Evolutionary conservation across 805 yeast species (phyloP), one percentile per base, ranked within the genome.

Genomic region (Pichia scutulata): DNA sequence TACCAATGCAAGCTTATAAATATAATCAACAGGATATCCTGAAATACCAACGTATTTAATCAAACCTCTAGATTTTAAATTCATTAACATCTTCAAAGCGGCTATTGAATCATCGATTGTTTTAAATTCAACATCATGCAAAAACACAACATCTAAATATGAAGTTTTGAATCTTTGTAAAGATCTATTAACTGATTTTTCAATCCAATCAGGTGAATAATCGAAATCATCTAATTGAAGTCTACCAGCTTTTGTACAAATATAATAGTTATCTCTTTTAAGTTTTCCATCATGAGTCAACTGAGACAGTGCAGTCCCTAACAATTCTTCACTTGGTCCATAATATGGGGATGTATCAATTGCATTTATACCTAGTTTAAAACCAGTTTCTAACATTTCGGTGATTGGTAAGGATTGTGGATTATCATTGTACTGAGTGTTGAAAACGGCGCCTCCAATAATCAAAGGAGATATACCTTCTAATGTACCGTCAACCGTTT

Each of bases 301-400:
- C 1, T 60, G 49, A 23, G 66, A 63, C 55, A 90, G 68, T 0
- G 89, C 92, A 16, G 72, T 53, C 1, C 98, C 97, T 7, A 87
- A 62, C 14, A 90, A 55, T 19, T 67, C 72, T 61, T 90, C 98
- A 6, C 95, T 86, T 0, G 88, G 88, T 0, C 97, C 97, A 63
- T 90, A 90, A 68, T 87, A 89, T 4, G 97, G 97, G 0, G 97
- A 86, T 0, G 97, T 89, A 62, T 90, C 97, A 37, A 90, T 72
- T 1, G 95, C 93, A 43, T 74, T 76, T 52, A 88, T 70, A 0
- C 97, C 97, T 24, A 72, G 61, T 21, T 70, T 67, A 58, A 90
- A 82, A 0, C 90, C 93, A 14, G 64, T 59, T 44, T 69, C 62
- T 21, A 90, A 57, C 46, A 90, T 76, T 0, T 77, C 80, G 12